phyloP scores from a whole-genome alignment of 2,329 filamentous ascomycete genomes.

The Blumeriella jaapii region DNA sequence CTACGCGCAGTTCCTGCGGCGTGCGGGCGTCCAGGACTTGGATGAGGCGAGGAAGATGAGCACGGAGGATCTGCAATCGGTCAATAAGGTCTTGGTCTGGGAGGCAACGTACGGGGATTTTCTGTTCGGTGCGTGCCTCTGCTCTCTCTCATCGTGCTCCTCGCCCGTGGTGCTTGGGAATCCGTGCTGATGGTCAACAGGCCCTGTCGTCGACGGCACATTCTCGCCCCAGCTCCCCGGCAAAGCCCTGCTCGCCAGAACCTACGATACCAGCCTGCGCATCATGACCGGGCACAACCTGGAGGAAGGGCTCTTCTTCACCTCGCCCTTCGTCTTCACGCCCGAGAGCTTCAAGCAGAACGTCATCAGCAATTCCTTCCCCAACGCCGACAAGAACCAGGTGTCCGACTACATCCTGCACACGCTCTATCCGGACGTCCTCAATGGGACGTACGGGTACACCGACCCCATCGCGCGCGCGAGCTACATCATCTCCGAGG shows the following conservation, averaged over 20 bases:
- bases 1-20: conserved; percentile 24
- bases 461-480: conserved; percentile 33
- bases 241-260: conserved; percentile 32
- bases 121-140: conserved; percentile 26
- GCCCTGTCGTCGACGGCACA: conserved; percentile 36
- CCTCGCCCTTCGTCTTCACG: conserved; percentile 24
- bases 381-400: conserved; percentile 8
- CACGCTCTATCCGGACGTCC: conserved; percentile 37
- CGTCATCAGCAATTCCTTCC: conserved; percentile 9
- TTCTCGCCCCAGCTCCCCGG: conserved; percentile 37
- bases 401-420: conserved; percentile 31
- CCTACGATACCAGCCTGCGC: conserved; percentile 33
- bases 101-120: conserved; percentile 32
- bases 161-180: conserved; percentile 6
- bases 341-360: conserved; percentile 9
- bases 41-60: conserved; percentile 20
- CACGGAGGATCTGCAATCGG: conserved; percentile 9
- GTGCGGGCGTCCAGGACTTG: conserved; percentile 27
- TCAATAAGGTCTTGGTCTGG: conserved; percentile 25
- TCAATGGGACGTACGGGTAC: conserved; percentile 34
- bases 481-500: conserved; percentile 33
- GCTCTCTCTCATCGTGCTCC: conserved; percentile 6
- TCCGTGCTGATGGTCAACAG: conserved; percentile 1
- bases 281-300: conserved; percentile 36
- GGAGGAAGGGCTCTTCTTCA: conserved; percentile 33